These are phyloP conservation scores for Trichoderma pleuroti DNA, from an alignment of 2,329 filamentous ascomycete species.

Conservation along the genomic window DNA sequence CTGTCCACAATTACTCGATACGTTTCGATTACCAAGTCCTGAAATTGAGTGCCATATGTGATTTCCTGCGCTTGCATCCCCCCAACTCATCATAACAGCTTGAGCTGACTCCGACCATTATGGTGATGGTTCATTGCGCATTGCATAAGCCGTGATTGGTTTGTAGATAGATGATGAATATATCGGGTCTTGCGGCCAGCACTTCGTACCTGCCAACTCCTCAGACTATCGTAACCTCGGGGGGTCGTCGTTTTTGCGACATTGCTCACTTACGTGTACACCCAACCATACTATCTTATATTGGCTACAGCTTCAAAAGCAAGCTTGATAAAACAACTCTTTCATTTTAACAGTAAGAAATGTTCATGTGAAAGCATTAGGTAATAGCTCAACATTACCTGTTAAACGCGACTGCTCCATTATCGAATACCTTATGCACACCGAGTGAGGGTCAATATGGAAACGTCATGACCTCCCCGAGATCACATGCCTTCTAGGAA, in stretches of 20 bases:
- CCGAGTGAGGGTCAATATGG: not conserved
- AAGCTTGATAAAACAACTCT: accelerated
- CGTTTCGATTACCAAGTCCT: too few species aligned
- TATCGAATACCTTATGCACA: not conserved
- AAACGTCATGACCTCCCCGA: not conserved
- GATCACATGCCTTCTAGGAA: not conserved
- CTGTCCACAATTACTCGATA: accelerated
- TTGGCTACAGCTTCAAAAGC: not conserved
- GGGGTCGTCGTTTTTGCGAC: not conserved
- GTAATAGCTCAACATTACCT: not conserved
- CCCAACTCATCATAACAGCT: too few species aligned
- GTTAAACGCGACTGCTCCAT: not conserved
- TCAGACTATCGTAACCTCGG: not conserved
- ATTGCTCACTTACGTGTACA: not conserved
- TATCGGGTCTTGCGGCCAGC: too few species aligned
- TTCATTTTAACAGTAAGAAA: not conserved
- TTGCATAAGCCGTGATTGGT: too few species aligned
- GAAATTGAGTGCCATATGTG: too few species aligned
- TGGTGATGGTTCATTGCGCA: too few species aligned
- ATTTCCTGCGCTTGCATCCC: too few species aligned
- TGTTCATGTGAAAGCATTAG: not conserved
- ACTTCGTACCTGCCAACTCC: too few species aligned
- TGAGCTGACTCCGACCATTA: too few species aligned
- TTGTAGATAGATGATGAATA: too few species aligned
- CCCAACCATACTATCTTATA: not conserved